A percentile compares a stretch with the other conserved stretches of the same genome.
These are phyloP conservation scores for Schizopora paradoxa DNA, from an alignment of 1,284 basidiomycete species.

Conservation along the genomic window DNA sequence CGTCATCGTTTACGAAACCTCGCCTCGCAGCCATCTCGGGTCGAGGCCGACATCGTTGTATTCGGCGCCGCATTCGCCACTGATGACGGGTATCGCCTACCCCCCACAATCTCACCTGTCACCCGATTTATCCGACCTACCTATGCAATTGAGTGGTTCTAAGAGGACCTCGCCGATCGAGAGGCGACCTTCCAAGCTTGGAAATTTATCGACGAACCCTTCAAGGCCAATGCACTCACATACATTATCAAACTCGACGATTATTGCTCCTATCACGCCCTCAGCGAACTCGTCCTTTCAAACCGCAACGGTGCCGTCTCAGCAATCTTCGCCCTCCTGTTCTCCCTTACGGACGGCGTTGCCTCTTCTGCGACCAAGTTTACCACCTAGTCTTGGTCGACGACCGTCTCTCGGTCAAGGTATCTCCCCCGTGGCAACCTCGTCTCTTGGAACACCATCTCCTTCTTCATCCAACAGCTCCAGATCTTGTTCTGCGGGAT, in stretches of 20 bases:
- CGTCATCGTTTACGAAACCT: conserved; percentile 15
- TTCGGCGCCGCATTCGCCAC: neutral
- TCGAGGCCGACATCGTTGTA: neutral
- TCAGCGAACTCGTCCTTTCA: conserved; percentile 19
- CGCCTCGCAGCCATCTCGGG: conserved; percentile 1
- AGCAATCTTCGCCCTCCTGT: conserved; percentile 9
- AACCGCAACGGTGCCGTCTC: conserved; percentile 1
- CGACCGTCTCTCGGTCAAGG: neutral
- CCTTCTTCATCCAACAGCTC: neutral
- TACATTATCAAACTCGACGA: conserved; percentile 32
- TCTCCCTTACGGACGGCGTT: conserved; percentile 6
- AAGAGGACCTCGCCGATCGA: neutral
- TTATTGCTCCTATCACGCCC: conserved; percentile 30
- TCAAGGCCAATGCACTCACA: conserved; percentile 25
- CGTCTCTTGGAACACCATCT: neutral
- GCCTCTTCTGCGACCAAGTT: neutral
- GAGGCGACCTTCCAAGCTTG: neutral
- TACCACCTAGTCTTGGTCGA: neutral
- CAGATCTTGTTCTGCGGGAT: conserved; percentile 4
- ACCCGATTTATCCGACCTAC: conserved; percentile 6
- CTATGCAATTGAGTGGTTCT: neutral
- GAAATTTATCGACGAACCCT: neutral
- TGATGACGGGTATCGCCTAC: neutral
- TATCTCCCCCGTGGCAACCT: neutral
- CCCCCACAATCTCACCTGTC: conserved; percentile 4